Conservation (phyloP, 768 basidiomycete genomes). For the Heimioporus sp. region DNA sequence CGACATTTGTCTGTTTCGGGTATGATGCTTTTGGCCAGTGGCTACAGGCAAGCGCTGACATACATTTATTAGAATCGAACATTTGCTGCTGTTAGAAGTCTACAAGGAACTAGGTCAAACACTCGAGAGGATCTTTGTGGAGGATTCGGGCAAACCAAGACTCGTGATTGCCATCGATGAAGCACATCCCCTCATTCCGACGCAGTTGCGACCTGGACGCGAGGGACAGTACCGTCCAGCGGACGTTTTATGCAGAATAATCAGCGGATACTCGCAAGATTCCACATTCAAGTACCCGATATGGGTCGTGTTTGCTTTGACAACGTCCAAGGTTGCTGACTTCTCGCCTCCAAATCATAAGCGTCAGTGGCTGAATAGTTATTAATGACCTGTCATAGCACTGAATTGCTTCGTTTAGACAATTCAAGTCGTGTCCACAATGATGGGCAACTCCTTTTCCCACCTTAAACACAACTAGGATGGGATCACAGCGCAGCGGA, state of each 20-base stretch:
- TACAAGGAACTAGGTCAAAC: too few relatives aligned
- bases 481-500: slow-evolving; percentile 15
- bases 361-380: not conserved
- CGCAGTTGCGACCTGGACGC: too few relatives aligned
- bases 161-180: slow-evolving; percentile 19
- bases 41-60: too few relatives aligned
- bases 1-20: too few relatives aligned
- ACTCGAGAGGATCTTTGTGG: too few relatives aligned
- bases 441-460: not conserved
- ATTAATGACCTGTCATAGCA: too few relatives aligned
- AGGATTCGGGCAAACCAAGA: not conserved
- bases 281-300: not conserved
- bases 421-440: not conserved
- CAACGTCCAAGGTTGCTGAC: slow-evolving; percentile 7
- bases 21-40: too few relatives aligned
- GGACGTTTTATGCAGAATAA: slow-evolving; percentile 3
- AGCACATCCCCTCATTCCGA: slow-evolving; percentile 4
- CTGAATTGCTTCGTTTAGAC: not conserved
- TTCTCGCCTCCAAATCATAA: slow-evolving; percentile 3
- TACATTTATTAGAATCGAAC: too few relatives aligned
- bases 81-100: too few relatives aligned
- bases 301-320: slow-evolving; percentile 18
- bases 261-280: slow-evolving; percentile 6
- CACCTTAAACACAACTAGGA: slow-evolving; percentile 6
- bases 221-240: not conserved